phyloP scores from a whole-genome alignment of 2,329 filamentous ascomycete species.

The Cordyceps militaris region DNA sequence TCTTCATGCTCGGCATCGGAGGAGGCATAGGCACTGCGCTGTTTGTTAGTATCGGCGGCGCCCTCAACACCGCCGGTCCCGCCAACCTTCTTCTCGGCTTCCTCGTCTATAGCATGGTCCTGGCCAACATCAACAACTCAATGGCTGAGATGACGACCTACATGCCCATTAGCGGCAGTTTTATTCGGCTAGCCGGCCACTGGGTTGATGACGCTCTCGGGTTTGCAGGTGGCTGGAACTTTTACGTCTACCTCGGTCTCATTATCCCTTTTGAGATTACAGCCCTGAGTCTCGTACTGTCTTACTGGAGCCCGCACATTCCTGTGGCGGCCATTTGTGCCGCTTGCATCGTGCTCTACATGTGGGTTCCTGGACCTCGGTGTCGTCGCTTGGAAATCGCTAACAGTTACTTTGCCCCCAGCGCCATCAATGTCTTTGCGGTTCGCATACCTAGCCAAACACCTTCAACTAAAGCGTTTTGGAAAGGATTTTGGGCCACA shows the following conservation, averaged over 20 bases:
- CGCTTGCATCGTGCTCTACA: not conserved
- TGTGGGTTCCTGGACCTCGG: too few species aligned
- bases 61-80: slow-evolving; percentile 35
- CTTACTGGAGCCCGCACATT: not conserved
- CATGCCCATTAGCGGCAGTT: slow-evolving; percentile 56
- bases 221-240: slow-evolving; percentile 42
- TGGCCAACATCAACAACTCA: slow-evolving; percentile 57
- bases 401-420: too few species aligned
- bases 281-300: slow-evolving; percentile 17
- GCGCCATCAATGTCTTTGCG: not conserved
- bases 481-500: too few species aligned
- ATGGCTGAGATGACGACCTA: slow-evolving; percentile 58
- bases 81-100: slow-evolving; percentile 52
- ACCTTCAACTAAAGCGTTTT: too few species aligned
- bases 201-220: slow-evolving; percentile 59
- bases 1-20: slow-evolving; percentile 31
- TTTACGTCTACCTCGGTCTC: slow-evolving; percentile 36
- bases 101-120: slow-evolving; percentile 44
- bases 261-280: slow-evolving; percentile 37
- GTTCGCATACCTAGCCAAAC: too few species aligned
- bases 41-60: slow-evolving; percentile 48
- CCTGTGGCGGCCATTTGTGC: not conserved
- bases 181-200: slow-evolving; percentile 56
- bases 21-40: not conserved
- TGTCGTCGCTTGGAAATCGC: too few species aligned